These are phyloP conservation scores for Nemania sp. DNA, from an alignment of 2,329 filamentous ascomycete genomes.

Conservation along the genomic window DNA sequence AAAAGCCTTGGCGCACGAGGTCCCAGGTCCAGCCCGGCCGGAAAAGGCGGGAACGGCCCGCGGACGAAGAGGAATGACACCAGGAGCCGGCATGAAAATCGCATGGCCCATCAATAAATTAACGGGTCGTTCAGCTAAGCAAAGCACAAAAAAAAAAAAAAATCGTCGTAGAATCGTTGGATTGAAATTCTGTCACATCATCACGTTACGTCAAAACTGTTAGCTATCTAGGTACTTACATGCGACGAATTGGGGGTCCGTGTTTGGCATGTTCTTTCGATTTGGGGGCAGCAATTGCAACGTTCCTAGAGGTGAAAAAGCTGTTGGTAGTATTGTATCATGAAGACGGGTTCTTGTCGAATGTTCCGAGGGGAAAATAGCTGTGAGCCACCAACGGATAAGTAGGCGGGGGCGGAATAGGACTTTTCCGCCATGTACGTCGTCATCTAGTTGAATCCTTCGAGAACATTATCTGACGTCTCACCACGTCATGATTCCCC, in stretches of 20 bases:
- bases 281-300: conserved; percentile 16
- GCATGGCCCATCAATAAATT: neutral
- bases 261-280: neutral
- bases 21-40: conserved; percentile 2
- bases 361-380: conserved; percentile 5
- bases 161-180: conserved; percentile 3
- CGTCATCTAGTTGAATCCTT: conserved; percentile 14
- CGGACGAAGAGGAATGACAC: neutral
- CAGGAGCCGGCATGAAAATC: neutral
- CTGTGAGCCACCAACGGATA: conserved; percentile 14
- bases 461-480: neutral
- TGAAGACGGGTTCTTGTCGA: neutral
- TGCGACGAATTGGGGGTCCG: conserved; percentile 6
- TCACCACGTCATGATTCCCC: conserved; percentile 1
- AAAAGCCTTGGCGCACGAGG: neutral
- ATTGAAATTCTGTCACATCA: conserved; percentile 10
- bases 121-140: neutral
- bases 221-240: neutral
- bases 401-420: conserved; percentile 17
- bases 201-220: neutral
- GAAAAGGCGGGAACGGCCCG: conserved; percentile 6
- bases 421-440: conserved; percentile 20
- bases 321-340: conserved; percentile 14
- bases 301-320: neutral
- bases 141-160: neutral